A percentile compares a stretch with the other conserved stretches of the same genome.
These are phyloP conservation scores for Dendrocalamus latiflorus DNA, from an alignment of 202 grass and related monocot species.

Conservation along the genomic window DNA sequence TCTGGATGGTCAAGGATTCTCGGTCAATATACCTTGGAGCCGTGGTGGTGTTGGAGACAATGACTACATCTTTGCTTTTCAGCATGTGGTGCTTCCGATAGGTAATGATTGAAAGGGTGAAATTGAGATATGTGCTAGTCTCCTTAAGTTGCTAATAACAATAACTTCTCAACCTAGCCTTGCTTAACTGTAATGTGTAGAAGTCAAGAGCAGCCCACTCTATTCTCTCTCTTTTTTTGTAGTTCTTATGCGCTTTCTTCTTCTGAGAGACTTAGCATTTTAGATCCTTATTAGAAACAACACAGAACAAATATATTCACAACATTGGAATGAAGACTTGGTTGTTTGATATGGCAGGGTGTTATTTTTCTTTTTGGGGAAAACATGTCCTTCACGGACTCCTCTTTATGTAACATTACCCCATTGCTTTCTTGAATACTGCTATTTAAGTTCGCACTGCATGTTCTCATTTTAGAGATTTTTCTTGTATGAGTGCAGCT, in stretches of 20 bases:
- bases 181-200: background rate
- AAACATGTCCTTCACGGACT: background rate
- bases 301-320: background rate
- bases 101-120: slow-evolving; percentile 38
- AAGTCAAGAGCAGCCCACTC: background rate
- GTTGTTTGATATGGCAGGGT: background rate
- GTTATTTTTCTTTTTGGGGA: background rate
- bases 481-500: slow-evolving; percentile 54
- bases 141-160: background rate
- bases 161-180: background rate
- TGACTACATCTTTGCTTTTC: slow-evolving; percentile 94
- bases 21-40: slow-evolving; percentile 97
- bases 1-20: slow-evolving; percentile 72
- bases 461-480: slow-evolving; percentile 2
- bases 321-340: background rate
- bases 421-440: background rate
- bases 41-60: slow-evolving; percentile 82
- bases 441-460: background rate
- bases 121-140: slow-evolving; percentile 9
- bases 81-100: slow-evolving; percentile 85
- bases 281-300: slow-evolving; percentile 28
- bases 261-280: background rate
- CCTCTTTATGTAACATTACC: slow-evolving; percentile 6
- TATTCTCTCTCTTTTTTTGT: background rate
- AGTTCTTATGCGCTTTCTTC: background rate